A percentile compares a stretch with the other conserved stretches of the same genome.
phyloP scores from a whole-genome alignment of 106 monocot species.

The Ottelia alismoides region DNA sequence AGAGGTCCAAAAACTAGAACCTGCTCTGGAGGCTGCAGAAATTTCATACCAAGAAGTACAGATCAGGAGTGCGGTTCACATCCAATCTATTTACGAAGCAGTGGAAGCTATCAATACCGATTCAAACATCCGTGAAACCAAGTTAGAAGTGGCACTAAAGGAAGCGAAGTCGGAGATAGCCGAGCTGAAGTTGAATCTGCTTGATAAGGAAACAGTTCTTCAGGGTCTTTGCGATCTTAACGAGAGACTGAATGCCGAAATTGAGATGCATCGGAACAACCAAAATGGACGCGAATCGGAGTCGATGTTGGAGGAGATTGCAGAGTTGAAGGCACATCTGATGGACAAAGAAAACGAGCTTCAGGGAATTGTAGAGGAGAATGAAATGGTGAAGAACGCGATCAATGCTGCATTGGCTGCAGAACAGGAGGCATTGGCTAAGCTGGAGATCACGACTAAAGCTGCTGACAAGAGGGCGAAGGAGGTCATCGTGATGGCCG shows the following conservation, averaged over 20 bases:
- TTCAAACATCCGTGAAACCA: conserved; percentile 19
- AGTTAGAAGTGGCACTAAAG: conserved; percentile 22
- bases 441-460: conserved; percentile 33
- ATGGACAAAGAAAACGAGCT: conserved; percentile 71
- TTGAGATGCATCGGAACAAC: conserved; percentile 1
- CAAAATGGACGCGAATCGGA: conserved; percentile 15
- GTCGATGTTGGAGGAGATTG: conserved; percentile 16
- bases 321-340: conserved; percentile 47
- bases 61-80: conserved; percentile 29
- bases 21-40: conserved; percentile 27
- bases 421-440: conserved; percentile 47
- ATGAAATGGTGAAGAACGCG: conserved; percentile 40
- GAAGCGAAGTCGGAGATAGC: conserved; percentile 16
- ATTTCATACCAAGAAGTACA: conserved; percentile 42
- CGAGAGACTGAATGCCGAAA: conserved; percentile 18
- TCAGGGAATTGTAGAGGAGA: conserved; percentile 49
- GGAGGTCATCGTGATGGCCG: conserved; percentile 23
- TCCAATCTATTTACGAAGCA: conserved; percentile 25
- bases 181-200: conserved; percentile 20
- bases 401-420: conserved; percentile 48
- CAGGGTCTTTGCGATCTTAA: conserved; percentile 6
- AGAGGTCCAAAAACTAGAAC: conserved; percentile 33
- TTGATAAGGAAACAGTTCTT: conserved; percentile 25
- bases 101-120: conserved; percentile 33
- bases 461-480: conserved; percentile 47